These are phyloP conservation scores for Trichoderma afroharzianum DNA, from an alignment of 2,329 filamentous ascomycete species.

Conservation along the genomic window DNA sequence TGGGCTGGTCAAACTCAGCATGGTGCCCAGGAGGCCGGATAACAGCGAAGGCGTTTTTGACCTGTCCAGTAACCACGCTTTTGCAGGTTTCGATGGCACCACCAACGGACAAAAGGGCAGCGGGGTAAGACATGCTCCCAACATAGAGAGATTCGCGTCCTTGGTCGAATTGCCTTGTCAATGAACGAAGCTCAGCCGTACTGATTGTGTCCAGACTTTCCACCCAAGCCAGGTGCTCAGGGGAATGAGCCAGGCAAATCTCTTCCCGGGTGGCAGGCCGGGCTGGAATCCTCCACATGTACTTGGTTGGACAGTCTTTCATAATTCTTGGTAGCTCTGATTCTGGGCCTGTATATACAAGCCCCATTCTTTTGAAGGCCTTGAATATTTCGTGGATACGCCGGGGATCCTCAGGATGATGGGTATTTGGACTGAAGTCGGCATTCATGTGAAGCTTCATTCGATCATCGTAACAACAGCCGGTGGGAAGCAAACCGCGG, in stretches of 20 bases:
- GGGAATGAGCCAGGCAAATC: slow-evolving; percentile 73
- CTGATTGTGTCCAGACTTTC: slow-evolving; percentile 51
- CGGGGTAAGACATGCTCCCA: slow-evolving; percentile 75
- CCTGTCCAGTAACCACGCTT: slow-evolving; percentile 75
- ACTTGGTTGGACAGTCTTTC: slow-evolving; percentile 52
- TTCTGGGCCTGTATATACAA: slow-evolving; percentile 64
- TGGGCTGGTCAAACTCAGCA: slow-evolving; percentile 78
- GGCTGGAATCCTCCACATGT: slow-evolving; percentile 74
- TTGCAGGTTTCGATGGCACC: slow-evolving; percentile 95
- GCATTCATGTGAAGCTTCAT: slow-evolving; percentile 96
- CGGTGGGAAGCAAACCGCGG: slow-evolving; percentile 60
- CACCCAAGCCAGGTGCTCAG: slow-evolving; percentile 78
- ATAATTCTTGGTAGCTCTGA: slow-evolving; percentile 51
- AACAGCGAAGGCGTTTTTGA: slow-evolving; percentile 94
- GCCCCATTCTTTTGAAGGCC: slow-evolving; percentile 75
- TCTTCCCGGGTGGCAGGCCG: slow-evolving; percentile 75
- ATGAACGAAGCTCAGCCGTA: slow-evolving; percentile 62
- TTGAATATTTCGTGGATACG: slow-evolving; percentile 92
- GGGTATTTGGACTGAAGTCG: slow-evolving; percentile 66
- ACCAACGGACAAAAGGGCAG: slow-evolving; percentile 79
- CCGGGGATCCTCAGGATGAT: slow-evolving; percentile 91
- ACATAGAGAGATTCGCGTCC: slow-evolving; percentile 78
- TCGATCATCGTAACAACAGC: slow-evolving; percentile 84
- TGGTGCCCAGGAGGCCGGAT: slow-evolving; percentile 95
- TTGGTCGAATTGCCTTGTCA: slow-evolving; percentile 60